Evolutionary conservation across 345 rosid species (phyloP).

Genomic region (Laguncularia racemosa): DNA sequence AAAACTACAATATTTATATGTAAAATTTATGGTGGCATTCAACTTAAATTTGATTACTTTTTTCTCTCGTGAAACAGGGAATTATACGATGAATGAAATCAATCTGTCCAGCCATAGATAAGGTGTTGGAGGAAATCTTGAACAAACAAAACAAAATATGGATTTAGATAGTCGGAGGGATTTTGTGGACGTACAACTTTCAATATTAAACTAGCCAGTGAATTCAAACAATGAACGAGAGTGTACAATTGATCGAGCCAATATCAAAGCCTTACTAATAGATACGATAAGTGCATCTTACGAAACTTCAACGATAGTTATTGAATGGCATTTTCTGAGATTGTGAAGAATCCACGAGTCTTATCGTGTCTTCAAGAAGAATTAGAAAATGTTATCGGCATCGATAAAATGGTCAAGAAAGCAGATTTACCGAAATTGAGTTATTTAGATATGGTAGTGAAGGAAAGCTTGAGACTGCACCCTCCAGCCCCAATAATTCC

Average conservation of each 20-base stretch:
- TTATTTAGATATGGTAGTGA: constrained; percentile 10
- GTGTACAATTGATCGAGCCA: constrained; percentile 1
- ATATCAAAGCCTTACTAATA: constrained; percentile 17
- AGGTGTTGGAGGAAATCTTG: constrained; percentile 1
- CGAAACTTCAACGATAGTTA: constrained; percentile 12
- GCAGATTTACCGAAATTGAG: background rate
- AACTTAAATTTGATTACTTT: no score
- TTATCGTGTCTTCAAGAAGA: constrained; percentile 17
- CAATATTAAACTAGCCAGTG: background rate
- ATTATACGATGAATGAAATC: background rate
- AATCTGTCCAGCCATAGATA: background rate
- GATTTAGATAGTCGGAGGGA: background rate
- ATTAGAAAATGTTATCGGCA: constrained; percentile 17
- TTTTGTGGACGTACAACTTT: background rate
- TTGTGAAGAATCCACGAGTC: constrained; percentile 16
- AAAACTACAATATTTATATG: no score
- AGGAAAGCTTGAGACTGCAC: constrained; percentile 11
- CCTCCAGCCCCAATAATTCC: constrained; percentile 4
- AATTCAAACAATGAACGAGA: background rate
- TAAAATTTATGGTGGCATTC: no score
- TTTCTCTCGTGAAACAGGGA: constrained; percentile 1
- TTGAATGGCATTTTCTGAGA: constrained; percentile 23
- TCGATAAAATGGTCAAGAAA: background rate
- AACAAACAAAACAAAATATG: constrained; percentile 1
- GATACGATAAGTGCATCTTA: constrained; percentile 15